These are phyloP conservation scores for Ceratobasidium sp. DNA, from an alignment of 1,284 basidiomycete species.

Conservation along the genomic window DNA sequence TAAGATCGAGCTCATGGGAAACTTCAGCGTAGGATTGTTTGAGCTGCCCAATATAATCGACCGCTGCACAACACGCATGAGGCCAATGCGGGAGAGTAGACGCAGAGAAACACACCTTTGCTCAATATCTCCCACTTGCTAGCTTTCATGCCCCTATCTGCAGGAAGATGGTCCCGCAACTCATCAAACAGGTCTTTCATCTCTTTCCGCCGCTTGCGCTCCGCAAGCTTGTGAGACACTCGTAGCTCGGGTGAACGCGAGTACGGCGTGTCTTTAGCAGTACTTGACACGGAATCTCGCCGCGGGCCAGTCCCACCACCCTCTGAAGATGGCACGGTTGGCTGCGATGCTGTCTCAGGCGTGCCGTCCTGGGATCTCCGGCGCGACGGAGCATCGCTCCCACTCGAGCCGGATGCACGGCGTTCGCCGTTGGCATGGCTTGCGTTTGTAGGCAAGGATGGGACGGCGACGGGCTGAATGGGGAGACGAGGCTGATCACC, in stretches of 20 bases:
- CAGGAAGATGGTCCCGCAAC: conserved; percentile 88
- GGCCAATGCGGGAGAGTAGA: conserved; percentile 44
- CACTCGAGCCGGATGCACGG: conserved; percentile 43
- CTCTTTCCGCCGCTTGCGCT: conserved; percentile 93
- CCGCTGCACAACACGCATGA: conserved; percentile 66
- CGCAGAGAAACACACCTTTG: conserved; percentile 73
- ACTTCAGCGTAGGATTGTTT: conserved; percentile 83
- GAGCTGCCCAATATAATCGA: conserved; percentile 85
- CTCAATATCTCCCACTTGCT: conserved; percentile 98
- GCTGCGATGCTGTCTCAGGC: conserved; percentile 42
- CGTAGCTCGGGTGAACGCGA: conserved; percentile 93
- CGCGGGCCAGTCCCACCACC: conserved; percentile 19
- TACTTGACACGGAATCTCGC: conserved; percentile 42
- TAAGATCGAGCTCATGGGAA: conserved; percentile 80
- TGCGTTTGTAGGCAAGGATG: conserved; percentile 41
- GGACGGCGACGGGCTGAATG: conserved; percentile 43
- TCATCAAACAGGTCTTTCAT: conserved; percentile 99
- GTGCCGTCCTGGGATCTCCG: conserved; percentile 36
- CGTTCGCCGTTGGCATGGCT: conserved; percentile 36
- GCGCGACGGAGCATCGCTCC: conserved; percentile 39
- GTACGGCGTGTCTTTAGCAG: conserved; percentile 74
- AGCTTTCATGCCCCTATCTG: conserved; percentile 92
- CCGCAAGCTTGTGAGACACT: conserved; percentile 93
- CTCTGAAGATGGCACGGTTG: conserved; percentile 39
- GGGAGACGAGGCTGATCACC: conserved; percentile 28